phyloP scores from a whole-genome alignment of 768 basidiomycete species.

The Pulveroboletus frians region DNA sequence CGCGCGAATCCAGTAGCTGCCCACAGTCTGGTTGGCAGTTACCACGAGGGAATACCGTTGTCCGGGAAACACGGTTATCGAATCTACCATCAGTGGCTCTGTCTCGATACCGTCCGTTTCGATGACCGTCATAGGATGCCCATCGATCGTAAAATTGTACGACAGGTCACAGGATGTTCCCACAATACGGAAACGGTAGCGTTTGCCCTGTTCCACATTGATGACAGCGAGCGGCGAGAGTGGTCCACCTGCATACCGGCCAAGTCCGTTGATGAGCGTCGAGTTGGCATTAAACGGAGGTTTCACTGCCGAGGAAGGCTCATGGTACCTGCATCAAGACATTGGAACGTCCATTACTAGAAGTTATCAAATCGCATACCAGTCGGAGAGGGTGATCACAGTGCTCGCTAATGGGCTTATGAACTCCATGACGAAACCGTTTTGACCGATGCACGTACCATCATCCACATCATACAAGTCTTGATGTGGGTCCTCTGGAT shows the following conservation, averaged over 20 bases:
- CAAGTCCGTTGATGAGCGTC: conserved; percentile 38
- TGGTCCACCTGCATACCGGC: conserved; percentile 34
- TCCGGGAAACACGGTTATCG: conserved; percentile 40
- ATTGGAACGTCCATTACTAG: conserved; percentile 27
- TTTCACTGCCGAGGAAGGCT: conserved; percentile 4
- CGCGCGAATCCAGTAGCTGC: conserved; percentile 40
- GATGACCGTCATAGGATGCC: conserved; percentile 36
- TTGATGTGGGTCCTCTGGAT: conserved; percentile 36
- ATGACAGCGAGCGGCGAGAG: conserved; percentile 32
- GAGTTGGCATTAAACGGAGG: conserved; percentile 22
- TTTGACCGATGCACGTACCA: conserved; percentile 20
- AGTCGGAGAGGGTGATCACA: conserved; percentile 38
- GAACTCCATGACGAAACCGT: background rate
- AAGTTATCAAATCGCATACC: background rate
- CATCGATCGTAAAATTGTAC: conserved; percentile 43
- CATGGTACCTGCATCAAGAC: conserved; percentile 12
- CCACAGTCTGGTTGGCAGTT: conserved; percentile 27
- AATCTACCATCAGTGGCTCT: conserved; percentile 38
- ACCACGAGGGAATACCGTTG: conserved; percentile 49
- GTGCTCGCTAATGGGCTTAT: conserved; percentile 25
- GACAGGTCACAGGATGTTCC: conserved; percentile 38
- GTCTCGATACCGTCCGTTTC: conserved; percentile 18
- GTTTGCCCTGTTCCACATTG: conserved; percentile 26
- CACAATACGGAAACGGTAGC: conserved; percentile 37
- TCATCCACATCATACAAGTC: conserved; percentile 40